Evolutionary conservation across 805 yeast genomes (phyloP).

Genomic region (Nematodospora valgi): DNA sequence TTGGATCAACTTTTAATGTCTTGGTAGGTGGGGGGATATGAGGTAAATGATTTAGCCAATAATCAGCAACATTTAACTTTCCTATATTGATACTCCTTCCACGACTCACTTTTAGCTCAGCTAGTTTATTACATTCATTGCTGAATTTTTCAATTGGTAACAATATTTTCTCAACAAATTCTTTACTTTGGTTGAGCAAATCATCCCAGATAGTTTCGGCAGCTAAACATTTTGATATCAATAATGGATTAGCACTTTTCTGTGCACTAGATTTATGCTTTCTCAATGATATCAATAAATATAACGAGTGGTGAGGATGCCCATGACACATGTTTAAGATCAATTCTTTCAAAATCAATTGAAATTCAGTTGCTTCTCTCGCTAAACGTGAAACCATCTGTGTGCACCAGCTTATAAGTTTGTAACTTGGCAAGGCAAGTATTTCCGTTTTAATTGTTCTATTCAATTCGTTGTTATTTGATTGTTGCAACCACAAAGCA

Average conservation of each 20-base stretch:
- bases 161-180: constrained; percentile 28
- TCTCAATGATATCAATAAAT: constrained; percentile 56
- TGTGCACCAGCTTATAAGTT: constrained; percentile 75
- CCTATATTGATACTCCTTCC: constrained; percentile 28
- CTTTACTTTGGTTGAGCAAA: constrained; percentile 24
- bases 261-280: constrained; percentile 36
- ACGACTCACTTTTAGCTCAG: constrained; percentile 41
- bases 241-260: constrained; percentile 25
- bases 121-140: constrained; percentile 47
- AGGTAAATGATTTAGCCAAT: constrained; percentile 53
- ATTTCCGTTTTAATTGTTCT: constrained; percentile 35
- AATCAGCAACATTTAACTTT: constrained; percentile 38
- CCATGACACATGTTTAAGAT: constrained; percentile 44
- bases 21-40: constrained; percentile 68
- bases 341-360: constrained; percentile 46
- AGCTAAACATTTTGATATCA: constrained; percentile 45
- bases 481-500: constrained; percentile 76
- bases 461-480: constrained; percentile 44
- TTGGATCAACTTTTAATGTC: constrained; percentile 38
- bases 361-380: constrained; percentile 51
- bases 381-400: constrained; percentile 74
- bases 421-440: constrained; percentile 48
- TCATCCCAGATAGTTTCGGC: constrained; percentile 48
- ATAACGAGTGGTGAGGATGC: constrained; percentile 75
- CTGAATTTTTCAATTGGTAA: constrained; percentile 49